A percentile compares a stretch with the other conserved stretches of the same genome.
Evolutionary conservation across 2,329 filamentous ascomycete species (phyloP).

Genomic region (Monosporascus sp.): DNA sequence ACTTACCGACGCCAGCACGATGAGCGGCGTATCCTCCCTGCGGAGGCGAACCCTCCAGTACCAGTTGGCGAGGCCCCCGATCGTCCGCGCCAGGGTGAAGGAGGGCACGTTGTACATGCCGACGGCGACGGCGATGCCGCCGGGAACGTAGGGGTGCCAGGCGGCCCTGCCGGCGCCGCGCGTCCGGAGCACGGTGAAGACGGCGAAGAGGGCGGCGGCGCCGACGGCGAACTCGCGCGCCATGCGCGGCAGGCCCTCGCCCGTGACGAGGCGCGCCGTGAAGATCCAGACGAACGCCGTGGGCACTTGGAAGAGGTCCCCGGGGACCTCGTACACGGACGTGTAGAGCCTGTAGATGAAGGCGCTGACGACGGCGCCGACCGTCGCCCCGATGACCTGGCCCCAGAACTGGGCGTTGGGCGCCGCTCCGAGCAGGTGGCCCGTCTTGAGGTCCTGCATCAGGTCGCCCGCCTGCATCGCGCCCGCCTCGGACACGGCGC

Average conservation of each 20-base stretch:
- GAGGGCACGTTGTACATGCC: constrained; percentile 98
- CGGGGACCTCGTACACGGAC: constrained; percentile 77
- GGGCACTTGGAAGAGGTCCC: constrained; percentile 85
- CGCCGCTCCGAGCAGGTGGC: constrained; percentile 84
- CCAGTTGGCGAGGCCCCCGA: constrained; percentile 69
- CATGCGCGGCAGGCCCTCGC: constrained; percentile 78
- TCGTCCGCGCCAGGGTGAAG: constrained; percentile 83
- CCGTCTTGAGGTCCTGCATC: constrained; percentile 96
- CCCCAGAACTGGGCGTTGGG: constrained; percentile 96
- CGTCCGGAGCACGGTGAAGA: constrained; percentile 67
- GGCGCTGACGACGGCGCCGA: constrained; percentile 80
- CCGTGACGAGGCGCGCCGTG: constrained; percentile 87
- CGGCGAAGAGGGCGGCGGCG: constrained; percentile 68
- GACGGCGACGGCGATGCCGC: constrained; percentile 92
- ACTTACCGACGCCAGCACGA: constrained; percentile 73
- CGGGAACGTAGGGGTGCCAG: constrained; percentile 77
- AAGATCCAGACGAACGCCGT: constrained; percentile 98
- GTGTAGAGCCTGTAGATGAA: constrained; percentile 88
- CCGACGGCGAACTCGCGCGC: constrained; percentile 73
- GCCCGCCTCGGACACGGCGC: constrained; percentile 78
- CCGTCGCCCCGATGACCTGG: constrained; percentile 83
- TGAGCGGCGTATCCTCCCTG: constrained; percentile 66
- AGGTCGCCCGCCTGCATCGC: constrained; percentile 93
- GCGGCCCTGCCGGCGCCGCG: constrained; percentile 39
- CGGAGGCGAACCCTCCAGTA: constrained; percentile 62